A percentile compares a stretch with the other conserved stretches of the same genome.
Evolutionary conservation across 768 basidiomycete genomes (phyloP).

Genomic region (Boletus fagicola): DNA sequence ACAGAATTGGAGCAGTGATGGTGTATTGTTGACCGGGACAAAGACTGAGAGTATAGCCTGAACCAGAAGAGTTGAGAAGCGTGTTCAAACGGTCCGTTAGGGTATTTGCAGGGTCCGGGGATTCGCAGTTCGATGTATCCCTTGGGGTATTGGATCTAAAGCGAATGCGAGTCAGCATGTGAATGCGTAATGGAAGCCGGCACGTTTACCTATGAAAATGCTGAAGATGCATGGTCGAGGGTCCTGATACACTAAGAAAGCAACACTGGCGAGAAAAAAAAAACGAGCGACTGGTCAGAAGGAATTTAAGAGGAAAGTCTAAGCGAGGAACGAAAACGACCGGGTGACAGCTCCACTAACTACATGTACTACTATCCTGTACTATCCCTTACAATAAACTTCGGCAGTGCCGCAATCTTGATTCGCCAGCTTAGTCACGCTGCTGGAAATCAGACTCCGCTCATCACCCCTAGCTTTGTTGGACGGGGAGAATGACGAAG

Average conservation of each 20-base stretch:
- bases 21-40: slow-evolving; percentile 64
- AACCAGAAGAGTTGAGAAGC: slow-evolving; percentile 61
- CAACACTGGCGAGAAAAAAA: background rate
- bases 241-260: background rate
- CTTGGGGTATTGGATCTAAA: slow-evolving; percentile 3
- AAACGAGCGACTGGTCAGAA: background rate
- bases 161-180: slow-evolving; percentile 2
- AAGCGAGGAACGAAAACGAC: background rate
- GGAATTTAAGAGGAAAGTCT: background rate
- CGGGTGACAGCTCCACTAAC: background rate
- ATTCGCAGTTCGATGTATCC: slow-evolving; percentile 23
- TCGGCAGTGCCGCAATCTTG: background rate
- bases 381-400: background rate
- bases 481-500: no score
- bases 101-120: slow-evolving; percentile 60
- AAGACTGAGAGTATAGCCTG: slow-evolving; percentile 62
- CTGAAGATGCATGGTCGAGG: slow-evolving; percentile 21
- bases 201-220: slow-evolving; percentile 11
- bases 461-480: no score
- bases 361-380: background rate
- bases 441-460: background rate
- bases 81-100: slow-evolving; percentile 63
- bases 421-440: background rate
- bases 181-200: background rate
- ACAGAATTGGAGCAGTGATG: slow-evolving; percentile 64